phyloP scores from a whole-genome alignment of 305 asterid species.

The Withania somnifera region DNA sequence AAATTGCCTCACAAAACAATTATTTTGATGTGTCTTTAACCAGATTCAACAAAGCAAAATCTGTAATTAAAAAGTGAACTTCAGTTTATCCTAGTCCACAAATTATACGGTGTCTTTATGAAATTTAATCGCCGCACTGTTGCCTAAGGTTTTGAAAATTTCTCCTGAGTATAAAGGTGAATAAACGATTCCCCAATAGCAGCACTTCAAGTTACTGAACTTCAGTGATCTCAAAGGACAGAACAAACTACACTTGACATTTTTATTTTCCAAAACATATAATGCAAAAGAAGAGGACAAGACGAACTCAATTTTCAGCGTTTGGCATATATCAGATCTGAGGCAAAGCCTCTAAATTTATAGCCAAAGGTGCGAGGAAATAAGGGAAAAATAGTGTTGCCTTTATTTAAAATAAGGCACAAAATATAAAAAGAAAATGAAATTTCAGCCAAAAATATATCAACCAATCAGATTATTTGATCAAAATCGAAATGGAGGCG shows the following conservation, averaged over 20 bases:
- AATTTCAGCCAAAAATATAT: background rate
- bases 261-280: background rate
- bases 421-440: background rate
- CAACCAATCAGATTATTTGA: background rate
- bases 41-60: background rate
- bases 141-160: background rate
- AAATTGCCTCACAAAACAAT: background rate
- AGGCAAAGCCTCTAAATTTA: background rate
- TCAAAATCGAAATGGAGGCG: background rate
- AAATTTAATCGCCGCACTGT: background rate
- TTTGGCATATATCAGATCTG: background rate
- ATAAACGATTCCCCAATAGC: background rate
- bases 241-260: background rate
- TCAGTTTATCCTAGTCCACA: background rate
- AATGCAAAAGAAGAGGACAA: background rate
- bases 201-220: background rate
- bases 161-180: background rate
- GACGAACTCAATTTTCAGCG: background rate
- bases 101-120: background rate
- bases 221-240: background rate
- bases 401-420: background rate
- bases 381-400: background rate
- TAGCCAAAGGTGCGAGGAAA: background rate
- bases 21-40: background rate
- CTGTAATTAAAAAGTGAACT: background rate